These are phyloP conservation scores for Nothomitra cinnamomea DNA, from an alignment of 2,329 filamentous ascomycete genomes.

Conservation along the genomic window DNA sequence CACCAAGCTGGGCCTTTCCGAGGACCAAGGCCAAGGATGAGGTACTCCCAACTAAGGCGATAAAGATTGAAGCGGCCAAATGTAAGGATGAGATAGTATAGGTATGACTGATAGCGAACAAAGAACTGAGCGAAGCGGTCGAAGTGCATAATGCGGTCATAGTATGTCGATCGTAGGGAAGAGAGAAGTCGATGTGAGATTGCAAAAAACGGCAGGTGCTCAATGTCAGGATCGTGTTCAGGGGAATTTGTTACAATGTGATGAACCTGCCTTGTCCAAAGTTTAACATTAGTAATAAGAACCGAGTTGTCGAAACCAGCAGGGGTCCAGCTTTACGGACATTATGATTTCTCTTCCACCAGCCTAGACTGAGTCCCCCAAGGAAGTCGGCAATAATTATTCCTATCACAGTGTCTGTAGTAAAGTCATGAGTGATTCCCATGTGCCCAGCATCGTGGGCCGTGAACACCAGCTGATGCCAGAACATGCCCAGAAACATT, in stretches of 20 bases:
- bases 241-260: conserved; percentile 91
- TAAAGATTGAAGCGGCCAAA: conserved; percentile 84
- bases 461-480: conserved; percentile 89
- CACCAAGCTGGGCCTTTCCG: conserved; percentile 63
- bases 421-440: conserved; percentile 87
- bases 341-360: conserved; percentile 97
- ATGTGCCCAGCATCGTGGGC: conserved; percentile 95
- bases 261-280: conserved; percentile 28
- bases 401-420: conserved; percentile 66
- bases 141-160: conserved; percentile 63
- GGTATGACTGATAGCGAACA: conserved; percentile 58
- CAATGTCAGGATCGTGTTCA: conserved; percentile 91
- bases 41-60: conserved; percentile 60
- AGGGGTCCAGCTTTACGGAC: conserved; percentile 19
- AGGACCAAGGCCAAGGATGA: conserved; percentile 52
- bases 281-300: conserved; percentile 21
- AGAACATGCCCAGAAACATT: conserved; percentile 62
- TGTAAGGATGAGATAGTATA: conserved; percentile 67
- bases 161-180: conserved; percentile 62
- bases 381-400: conserved; percentile 82
- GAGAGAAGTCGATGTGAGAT: conserved; percentile 66
- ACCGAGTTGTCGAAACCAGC: not conserved
- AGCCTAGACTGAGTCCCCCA: conserved; percentile 77
- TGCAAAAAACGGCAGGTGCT: conserved; percentile 79
- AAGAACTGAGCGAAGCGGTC: conserved; percentile 55